These are phyloP conservation scores for Boletus coccyginus DNA, from an alignment of 768 basidiomycete genomes.

Conservation along the genomic window DNA sequence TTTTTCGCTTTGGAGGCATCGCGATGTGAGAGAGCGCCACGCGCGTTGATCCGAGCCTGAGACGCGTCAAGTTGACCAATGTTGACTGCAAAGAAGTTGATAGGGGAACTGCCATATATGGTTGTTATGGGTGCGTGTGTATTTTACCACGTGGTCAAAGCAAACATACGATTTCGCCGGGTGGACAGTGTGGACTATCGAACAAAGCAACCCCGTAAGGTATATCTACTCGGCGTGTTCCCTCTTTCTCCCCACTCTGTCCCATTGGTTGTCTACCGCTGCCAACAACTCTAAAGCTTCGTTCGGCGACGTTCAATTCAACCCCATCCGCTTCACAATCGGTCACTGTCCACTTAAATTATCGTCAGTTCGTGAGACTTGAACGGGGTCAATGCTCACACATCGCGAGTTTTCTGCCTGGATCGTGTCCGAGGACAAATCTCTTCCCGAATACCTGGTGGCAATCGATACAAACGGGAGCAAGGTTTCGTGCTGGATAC, in stretches of 20 bases:
- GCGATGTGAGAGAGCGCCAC: neutral
- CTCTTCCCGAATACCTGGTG: slow-evolving; percentile 55
- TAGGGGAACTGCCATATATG: slow-evolving; percentile 3
- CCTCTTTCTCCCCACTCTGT: neutral
- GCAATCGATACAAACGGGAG: slow-evolving; percentile 43
- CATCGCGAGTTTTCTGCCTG: slow-evolving; percentile 68
- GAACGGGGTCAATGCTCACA: slow-evolving; percentile 40
- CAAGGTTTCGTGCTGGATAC: slow-evolving; percentile 66
- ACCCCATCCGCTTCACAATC: neutral
- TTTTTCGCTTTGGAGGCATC: slow-evolving; percentile 34
- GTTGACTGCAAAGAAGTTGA: neutral
- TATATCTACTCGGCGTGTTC: neutral
- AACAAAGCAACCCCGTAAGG: neutral
- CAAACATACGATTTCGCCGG: neutral
- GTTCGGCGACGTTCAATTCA: neutral
- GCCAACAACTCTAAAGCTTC: neutral
- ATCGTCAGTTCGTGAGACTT: neutral
- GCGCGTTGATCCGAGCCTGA: no score
- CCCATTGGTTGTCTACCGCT: neutral
- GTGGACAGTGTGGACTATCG: neutral
- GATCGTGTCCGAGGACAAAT: slow-evolving; percentile 51
- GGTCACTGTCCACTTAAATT: neutral
- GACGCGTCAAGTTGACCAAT: neutral
- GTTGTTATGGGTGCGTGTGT: slow-evolving; percentile 19
- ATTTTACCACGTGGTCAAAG: slow-evolving; percentile 14